A percentile compares a stretch with the other conserved stretches of the same genome.
These are phyloP conservation scores for Erythrophleum ivorense DNA, from an alignment of 331 rosid species.

Conservation along the genomic window DNA sequence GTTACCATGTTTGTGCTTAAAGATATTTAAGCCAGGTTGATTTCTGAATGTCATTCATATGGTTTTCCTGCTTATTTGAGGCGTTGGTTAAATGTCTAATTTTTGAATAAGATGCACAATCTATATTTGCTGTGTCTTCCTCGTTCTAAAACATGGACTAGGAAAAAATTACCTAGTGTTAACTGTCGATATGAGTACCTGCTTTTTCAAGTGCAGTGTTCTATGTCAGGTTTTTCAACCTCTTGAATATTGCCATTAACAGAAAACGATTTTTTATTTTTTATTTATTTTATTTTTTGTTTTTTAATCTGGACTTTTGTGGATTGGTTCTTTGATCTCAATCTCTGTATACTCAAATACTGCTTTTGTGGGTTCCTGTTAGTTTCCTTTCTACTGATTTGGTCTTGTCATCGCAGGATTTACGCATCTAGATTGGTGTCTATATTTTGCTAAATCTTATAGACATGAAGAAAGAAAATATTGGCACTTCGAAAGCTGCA, in stretches of 20 bases:
- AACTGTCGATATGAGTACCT: background rate
- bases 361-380: background rate
- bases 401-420: slow-evolving; percentile 49
- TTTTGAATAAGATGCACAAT: slow-evolving; percentile 7
- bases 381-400: slow-evolving; percentile 32
- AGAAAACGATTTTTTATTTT: background rate
- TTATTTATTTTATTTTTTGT: background rate
- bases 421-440: slow-evolving; percentile 14
- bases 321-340: slow-evolving; percentile 18
- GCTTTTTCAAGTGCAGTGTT: slow-evolving; percentile 24
- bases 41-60: slow-evolving; percentile 8
- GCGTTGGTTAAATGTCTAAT: background rate
- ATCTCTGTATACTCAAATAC: background rate
- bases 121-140: background rate
- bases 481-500: slow-evolving; percentile 36
- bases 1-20: background rate
- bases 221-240: slow-evolving; percentile 1
- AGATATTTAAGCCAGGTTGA: background rate
- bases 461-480: slow-evolving; percentile 76
- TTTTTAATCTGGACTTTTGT: slow-evolving; percentile 4
- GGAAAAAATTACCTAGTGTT: slow-evolving; percentile 6
- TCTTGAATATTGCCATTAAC: background rate
- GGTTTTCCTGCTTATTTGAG: background rate
- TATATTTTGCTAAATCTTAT: slow-evolving; percentile 48
- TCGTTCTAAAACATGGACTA: slow-evolving; percentile 27